These are phyloP conservation scores for Acidomyces sp. DNA, from an alignment of 495 filamentous ascomycete genomes.

Conservation along the genomic window DNA sequence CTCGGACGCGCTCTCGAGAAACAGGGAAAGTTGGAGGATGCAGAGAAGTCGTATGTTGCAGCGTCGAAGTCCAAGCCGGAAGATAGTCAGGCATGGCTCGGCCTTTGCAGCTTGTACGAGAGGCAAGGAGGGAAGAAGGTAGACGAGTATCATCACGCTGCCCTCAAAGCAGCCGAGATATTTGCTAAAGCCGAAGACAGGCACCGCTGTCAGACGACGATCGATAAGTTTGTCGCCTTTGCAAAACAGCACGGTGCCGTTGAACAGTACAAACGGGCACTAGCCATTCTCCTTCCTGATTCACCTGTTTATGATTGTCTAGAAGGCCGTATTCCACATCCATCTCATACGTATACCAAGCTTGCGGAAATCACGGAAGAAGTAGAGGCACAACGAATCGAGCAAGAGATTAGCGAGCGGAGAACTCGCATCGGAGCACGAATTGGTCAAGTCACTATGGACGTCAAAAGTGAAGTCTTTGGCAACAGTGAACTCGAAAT, in stretches of 20 bases:
- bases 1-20: slow-evolving; percentile 70
- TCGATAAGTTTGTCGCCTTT: slow-evolving; percentile 67
- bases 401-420: slow-evolving; percentile 77
- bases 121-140: slow-evolving; percentile 55
- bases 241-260: slow-evolving; percentile 57
- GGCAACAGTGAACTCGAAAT: slow-evolving; percentile 53
- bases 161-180: slow-evolving; percentile 58
- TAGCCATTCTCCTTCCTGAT: slow-evolving; percentile 62
- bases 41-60: slow-evolving; percentile 60
- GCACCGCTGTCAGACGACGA: slow-evolving; percentile 59
- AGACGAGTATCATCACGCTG: slow-evolving; percentile 58
- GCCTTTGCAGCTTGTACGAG: slow-evolving; percentile 75
- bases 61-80: slow-evolving; percentile 52
- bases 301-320: slow-evolving; percentile 67
- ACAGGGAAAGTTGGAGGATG: slow-evolving; percentile 51
- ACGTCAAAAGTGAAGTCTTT: slow-evolving; percentile 79
- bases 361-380: slow-evolving; percentile 74
- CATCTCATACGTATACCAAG: slow-evolving; percentile 65
- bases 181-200: slow-evolving; percentile 54
- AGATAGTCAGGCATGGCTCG: slow-evolving; percentile 73
- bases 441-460: slow-evolving; percentile 64
- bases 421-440: slow-evolving; percentile 77
- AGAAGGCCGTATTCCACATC: slow-evolving; percentile 73
- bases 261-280: slow-evolving; percentile 55
- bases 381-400: slow-evolving; percentile 83